Percentiles rank a stretch among this genome's conserved stretches.
Conservation (phyloP, 768 basidiomycete species). For the Lactarius deliciosus region DNA sequence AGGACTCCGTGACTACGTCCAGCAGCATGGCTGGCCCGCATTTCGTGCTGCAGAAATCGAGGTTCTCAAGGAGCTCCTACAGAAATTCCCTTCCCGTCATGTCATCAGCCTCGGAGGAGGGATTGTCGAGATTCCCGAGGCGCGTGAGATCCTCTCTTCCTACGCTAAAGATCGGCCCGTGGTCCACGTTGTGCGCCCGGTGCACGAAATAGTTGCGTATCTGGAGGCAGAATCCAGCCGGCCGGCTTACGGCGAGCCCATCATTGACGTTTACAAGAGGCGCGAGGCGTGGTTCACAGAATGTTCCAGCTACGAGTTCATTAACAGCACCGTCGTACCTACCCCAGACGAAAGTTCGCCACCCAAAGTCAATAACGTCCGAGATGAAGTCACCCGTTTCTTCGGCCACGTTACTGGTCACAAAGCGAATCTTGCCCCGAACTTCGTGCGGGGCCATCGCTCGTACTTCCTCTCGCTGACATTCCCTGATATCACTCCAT, state of each 20-base stretch:
- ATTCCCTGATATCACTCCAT: constrained; percentile 80
- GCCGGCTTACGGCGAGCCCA: constrained; percentile 86
- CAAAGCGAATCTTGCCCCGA: constrained; percentile 60
- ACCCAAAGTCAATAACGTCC: constrained; percentile 39
- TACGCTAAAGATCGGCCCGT: constrained; percentile 71
- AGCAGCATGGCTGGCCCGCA: constrained; percentile 80
- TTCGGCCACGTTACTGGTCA: constrained; percentile 84
- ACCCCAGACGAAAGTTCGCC: constrained; percentile 21
- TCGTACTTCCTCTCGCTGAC: constrained; percentile 94
- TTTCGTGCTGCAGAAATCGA: constrained; percentile 82
- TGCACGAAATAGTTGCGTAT: constrained; percentile 80
- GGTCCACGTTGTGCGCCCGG: constrained; percentile 78
- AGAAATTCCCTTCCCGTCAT: constrained; percentile 53
- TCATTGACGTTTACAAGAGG: constrained; percentile 80
- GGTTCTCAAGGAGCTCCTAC: constrained; percentile 66
- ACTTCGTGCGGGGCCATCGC: constrained; percentile 52
- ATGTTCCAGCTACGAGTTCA: constrained; percentile 79
- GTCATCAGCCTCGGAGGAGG: constrained; percentile 93
- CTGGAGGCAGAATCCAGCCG: constrained; percentile 72
- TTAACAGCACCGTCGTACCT: constrained; percentile 59
- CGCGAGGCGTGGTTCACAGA: constrained; percentile 86
- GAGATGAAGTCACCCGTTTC: constrained; percentile 74
- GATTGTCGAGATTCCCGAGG: constrained; percentile 81
- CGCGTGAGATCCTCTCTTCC: constrained; percentile 66
- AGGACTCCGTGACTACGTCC: constrained; percentile 73